A percentile compares a stretch with the other conserved stretches of the same genome.
Conservation (phyloP, 1,139 yeast genomes). For the Taiozyma sp. region DNA sequence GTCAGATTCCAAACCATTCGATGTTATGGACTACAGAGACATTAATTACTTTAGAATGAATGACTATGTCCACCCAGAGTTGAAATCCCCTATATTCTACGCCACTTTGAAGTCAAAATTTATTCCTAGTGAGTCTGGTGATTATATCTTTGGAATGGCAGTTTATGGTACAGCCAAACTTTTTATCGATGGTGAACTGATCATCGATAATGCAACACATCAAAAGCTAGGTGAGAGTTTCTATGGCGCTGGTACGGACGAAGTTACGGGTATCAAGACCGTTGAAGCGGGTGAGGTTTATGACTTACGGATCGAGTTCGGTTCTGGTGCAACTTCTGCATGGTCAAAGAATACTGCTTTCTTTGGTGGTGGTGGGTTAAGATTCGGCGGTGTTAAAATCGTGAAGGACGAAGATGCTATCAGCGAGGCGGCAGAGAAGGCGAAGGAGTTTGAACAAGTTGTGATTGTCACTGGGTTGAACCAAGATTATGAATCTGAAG, state of each 20-base stretch:
- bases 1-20: conserved; percentile 22
- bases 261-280: conserved; percentile 39
- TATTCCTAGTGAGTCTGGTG: conserved; percentile 42
- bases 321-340: conserved; percentile 42
- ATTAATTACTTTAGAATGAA: not conserved
- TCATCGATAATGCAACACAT: conserved; percentile 45
- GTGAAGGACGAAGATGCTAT: conserved; percentile 29
- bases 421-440: conserved; percentile 33
- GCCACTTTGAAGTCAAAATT: conserved; percentile 43
- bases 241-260: conserved; percentile 40
- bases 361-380: conserved; percentile 2
- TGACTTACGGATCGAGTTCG: conserved; percentile 41
- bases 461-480: conserved; percentile 39
- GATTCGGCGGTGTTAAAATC: conserved; percentile 26
- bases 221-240: conserved; percentile 21
- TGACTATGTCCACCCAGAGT: not conserved
- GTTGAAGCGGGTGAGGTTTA: conserved; percentile 40
- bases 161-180: conserved; percentile 46
- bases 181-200: conserved; percentile 42
- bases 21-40: conserved; percentile 22
- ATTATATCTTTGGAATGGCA: conserved; percentile 33
- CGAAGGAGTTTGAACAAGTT: conserved; percentile 41
- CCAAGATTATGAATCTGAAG: conserved; percentile 33
- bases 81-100: conserved; percentile 28
- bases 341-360: conserved; percentile 37